Evolutionary conservation across 31 red algal genomes (phyloP), one percentile per base, ranked within the genome.

Genomic region (Asparagopsis taxiformis): DNA sequence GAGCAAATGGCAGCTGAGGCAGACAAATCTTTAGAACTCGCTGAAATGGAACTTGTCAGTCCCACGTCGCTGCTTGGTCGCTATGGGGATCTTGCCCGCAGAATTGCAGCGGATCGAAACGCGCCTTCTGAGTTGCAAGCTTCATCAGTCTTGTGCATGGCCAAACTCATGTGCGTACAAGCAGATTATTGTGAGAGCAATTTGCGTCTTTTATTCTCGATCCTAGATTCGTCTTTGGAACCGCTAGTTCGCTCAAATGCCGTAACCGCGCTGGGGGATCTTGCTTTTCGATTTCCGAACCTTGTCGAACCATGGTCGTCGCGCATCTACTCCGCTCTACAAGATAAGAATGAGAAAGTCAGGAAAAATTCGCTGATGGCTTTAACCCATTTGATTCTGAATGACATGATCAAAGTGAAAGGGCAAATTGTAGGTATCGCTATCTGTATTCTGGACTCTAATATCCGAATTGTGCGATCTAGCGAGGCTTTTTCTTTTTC

Each of bases 351-450:
- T 56, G 57, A 55, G 41, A 62, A 70, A 39, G 94, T 97, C 6
- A 74, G 94, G 10, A 86, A 82, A 65, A 85, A 93, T 56, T 77
- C 89, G 2, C 74, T 97, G 13, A 90, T 91, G 83, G 75, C 68
- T 3, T 72, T 97, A 31, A 93, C 89, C 1, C 90, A 93, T 52
- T 64, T 97, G 0, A 89, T 97, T 29, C 78, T 97, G 29, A 97
- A 97, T 69, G 94, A 97, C 52, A 97, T 97, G 94, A 67, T 97
- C 49, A 97, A 97, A 56, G 77, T 93, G 13, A 85, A 84, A 53
- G 94, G 94, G 24, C 84, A 97, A 52, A 69, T 92, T 55, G 84
- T 74, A 33, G 94, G 75, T 20, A 39, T 97, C 26, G 94, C 79
- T 33, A 74, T 92, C 15, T 93, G 94, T 31, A 69, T 97, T 13